Evolutionary conservation across 805 yeast species (phyloP), one percentile per base, ranked within the genome.

Genomic region (Kazachstania psychrophila): DNA sequence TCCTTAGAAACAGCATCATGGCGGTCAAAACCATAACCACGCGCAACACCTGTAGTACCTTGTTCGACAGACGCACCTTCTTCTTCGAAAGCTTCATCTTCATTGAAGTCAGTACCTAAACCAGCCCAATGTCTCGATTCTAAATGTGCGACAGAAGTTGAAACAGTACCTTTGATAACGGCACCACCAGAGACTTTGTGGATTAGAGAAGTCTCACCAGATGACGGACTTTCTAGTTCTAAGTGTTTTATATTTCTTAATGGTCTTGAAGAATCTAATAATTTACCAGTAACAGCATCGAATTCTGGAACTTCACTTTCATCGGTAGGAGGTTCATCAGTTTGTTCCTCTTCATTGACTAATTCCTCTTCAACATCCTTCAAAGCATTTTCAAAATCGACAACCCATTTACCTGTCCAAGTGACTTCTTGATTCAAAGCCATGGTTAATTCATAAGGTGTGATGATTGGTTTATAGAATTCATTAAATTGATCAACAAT

Each of bases 381-480:
- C 8, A 64, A 48, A 4, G 79, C 64, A 3, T 75, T 69, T 27
- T 72, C 73, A 58, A 88, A 87, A 47, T 83, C 92, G 1, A 86
- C 75, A 9, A 83, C 72, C 97, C 98, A 92, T 47, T 81, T 72
- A 1, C 97, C 97, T 0, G 94, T 79, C 98, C 98, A 92, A 1
- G 76, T 66, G 16, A 85, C 68, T 44, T 81, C 86, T 17, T 73
- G 76, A 43, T 73, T 72, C 40, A 92, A 67, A 0, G 97, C 95
- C 57, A 89, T 61, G 33, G 79, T 72, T 28, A 92, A 64, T 57
- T 92, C 98, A 58, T 84, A 89, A 0, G 97, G 97, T 0, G 98
- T 92, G 14, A 92, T 75, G 9, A 92, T 82, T 1, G 97, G 97
- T 57, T 79, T 86, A 64, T 75, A 85, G 54, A 80, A 89, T 42